Percentiles rank a stretch among this genome's conserved stretches.
phyloP scores from a whole-genome alignment of 305 asterid genomes.

The Ilex paraguariensis region DNA sequence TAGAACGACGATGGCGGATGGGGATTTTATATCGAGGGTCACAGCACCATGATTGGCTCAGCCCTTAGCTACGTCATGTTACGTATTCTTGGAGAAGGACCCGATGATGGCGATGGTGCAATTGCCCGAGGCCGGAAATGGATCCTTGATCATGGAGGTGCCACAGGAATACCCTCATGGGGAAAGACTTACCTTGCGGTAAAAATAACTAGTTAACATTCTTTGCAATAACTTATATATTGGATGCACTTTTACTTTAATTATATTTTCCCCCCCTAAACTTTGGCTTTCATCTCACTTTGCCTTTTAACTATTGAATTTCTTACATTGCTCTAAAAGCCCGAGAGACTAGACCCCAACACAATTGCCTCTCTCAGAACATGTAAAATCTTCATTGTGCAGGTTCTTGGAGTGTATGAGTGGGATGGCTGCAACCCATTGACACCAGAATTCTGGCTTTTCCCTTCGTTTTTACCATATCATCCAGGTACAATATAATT shows the following conservation, averaged over 20 bases:
- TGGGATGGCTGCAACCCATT: slow-evolving; percentile 91
- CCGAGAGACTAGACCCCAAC: too few species aligned
- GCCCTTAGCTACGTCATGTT: slow-evolving; percentile 15
- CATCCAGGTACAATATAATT: slow-evolving; percentile 66
- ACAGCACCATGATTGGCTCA: slow-evolving; percentile 24
- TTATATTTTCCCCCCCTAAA: too few species aligned
- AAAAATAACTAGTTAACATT: neutral
- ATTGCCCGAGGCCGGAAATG: slow-evolving; percentile 17
- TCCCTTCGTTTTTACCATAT: too few species aligned
- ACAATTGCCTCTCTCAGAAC: too few species aligned
- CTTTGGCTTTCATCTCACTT: too few species aligned
- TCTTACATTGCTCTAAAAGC: too few species aligned
- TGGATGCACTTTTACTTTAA: too few species aligned
- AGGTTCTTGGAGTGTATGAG: slow-evolving; percentile 75
- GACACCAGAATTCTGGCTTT: slow-evolving; percentile 37
- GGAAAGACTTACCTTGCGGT: slow-evolving; percentile 83
- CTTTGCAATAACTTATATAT: too few species aligned
- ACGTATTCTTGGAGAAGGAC: slow-evolving; percentile 20
- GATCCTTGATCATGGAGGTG: slow-evolving; percentile 86
- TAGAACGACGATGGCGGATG: slow-evolving; percentile 34
- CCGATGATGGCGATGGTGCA: neutral
- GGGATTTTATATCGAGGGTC: slow-evolving; percentile 30
- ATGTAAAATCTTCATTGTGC: neutral
- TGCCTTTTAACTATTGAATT: too few species aligned
- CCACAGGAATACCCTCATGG: slow-evolving; percentile 73